Conservation (phyloP, 495 filamentous ascomycete genomes). For the Melanomma pulvis-pyrius region DNA sequence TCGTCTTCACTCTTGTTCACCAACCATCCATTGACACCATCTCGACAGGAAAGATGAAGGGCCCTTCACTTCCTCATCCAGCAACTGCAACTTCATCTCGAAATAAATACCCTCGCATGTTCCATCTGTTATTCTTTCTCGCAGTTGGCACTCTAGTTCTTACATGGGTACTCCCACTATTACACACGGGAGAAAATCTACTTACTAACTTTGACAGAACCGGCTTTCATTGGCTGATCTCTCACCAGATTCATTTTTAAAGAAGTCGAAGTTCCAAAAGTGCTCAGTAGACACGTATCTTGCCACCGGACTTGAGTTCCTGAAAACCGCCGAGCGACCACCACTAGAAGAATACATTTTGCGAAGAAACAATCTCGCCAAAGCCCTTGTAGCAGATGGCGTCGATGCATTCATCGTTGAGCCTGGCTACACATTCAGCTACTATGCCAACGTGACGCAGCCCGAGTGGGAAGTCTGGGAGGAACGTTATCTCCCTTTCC, state of each 20-base stretch:
- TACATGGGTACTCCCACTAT: background rate
- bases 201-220: background rate
- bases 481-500: background rate
- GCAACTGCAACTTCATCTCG: background rate
- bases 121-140: background rate
- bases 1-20: background rate
- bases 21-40: background rate
- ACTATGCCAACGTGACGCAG: slow-evolving; percentile 60
- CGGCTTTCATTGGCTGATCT: background rate
- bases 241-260: background rate
- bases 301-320: slow-evolving; percentile 51
- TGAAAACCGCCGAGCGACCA: slow-evolving; percentile 50
- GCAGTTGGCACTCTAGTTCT: background rate
- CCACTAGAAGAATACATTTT: slow-evolving; percentile 49
- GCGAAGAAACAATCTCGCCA: slow-evolving; percentile 52
- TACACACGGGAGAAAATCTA: background rate
- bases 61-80: background rate
- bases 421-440: slow-evolving; percentile 61
- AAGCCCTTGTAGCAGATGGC: slow-evolving; percentile 49
- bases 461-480: slow-evolving; percentile 62
- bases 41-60: background rate
- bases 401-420: slow-evolving; percentile 58
- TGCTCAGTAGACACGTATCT: slow-evolving; percentile 51
- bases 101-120: background rate
- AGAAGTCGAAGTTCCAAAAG: slow-evolving; percentile 45